Evolutionary conservation across 441 rosid species (phyloP).

Genomic region (Capsella rubella): DNA sequence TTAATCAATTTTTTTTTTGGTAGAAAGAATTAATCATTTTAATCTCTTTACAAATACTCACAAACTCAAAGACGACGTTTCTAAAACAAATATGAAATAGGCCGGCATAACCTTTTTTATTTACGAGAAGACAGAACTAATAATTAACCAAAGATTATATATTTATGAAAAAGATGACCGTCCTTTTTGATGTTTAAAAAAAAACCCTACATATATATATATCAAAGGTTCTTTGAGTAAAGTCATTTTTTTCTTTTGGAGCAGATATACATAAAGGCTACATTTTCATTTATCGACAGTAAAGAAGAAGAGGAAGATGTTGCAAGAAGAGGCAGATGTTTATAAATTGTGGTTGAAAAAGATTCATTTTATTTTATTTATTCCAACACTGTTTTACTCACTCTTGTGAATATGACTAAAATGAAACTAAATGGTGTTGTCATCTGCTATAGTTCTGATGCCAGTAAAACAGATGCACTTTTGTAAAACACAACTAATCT

Average conservation of each 20-base stretch:
- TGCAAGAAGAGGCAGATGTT: no score
- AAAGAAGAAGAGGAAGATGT: no score
- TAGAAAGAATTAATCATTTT: neutral
- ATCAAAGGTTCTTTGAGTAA: neutral
- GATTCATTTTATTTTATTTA: no score
- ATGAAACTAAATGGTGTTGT: neutral
- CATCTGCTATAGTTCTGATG: neutral
- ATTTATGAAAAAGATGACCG: neutral
- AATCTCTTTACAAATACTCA: neutral
- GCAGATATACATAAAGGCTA: neutral
- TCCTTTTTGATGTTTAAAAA: neutral
- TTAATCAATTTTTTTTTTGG: no score
- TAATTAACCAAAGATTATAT: neutral
- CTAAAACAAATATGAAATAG: neutral
- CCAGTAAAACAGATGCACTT: neutral
- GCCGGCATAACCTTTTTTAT: neutral
- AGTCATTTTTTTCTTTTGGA: neutral
- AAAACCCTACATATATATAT: neutral
- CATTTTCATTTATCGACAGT: no score
- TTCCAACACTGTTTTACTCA: neutral
- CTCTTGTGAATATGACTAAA: no score
- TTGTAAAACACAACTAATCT: neutral
- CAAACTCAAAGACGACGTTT: neutral
- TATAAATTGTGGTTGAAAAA: no score
- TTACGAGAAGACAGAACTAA: neutral